Percentiles rank a stretch among this genome's conserved stretches.
These are phyloP conservation scores for Blastosporella zonata DNA, from an alignment of 1,284 basidiomycete species.

Conservation along the genomic window DNA sequence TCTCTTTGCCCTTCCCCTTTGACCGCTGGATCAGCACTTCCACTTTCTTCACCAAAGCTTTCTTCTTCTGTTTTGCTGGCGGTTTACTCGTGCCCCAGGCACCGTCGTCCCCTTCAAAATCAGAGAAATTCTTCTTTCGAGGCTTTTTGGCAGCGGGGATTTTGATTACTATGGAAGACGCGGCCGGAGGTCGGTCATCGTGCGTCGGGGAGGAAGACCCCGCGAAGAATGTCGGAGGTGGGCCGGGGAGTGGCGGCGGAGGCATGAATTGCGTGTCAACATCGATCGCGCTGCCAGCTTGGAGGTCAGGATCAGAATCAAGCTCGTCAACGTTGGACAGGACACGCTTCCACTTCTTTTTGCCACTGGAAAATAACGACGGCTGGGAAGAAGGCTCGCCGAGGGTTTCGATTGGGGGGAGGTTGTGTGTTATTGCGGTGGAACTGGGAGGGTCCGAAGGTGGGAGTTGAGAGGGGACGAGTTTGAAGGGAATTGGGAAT, in stretches of 20 bases:
- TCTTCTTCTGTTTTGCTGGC: constrained; percentile 21
- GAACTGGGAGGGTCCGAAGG: constrained; percentile 34
- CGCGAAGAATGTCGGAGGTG: constrained; percentile 36
- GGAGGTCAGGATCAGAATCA: constrained; percentile 17
- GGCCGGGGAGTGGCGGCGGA: constrained; percentile 17
- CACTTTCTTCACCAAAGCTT: constrained; percentile 15
- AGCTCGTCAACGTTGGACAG: constrained; percentile 20
- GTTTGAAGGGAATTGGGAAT: constrained; percentile 16
- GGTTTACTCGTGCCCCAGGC: constrained; percentile 14
- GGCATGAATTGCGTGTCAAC: constrained; percentile 20
- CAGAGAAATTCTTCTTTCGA: constrained; percentile 24
- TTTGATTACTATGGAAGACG: constrained; percentile 14
- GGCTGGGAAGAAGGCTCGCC: constrained; percentile 27
- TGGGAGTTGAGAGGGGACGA: constrained; percentile 29
- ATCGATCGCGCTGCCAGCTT: constrained; percentile 1
- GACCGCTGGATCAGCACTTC: constrained; percentile 25
- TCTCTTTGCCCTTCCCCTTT: constrained; percentile 22
- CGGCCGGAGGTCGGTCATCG: background rate
- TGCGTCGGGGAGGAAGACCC: constrained; percentile 29
- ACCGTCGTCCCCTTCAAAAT: constrained; percentile 14
- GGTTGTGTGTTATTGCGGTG: constrained; percentile 18
- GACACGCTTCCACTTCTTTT: constrained; percentile 10
- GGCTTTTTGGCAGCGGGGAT: constrained; percentile 21
- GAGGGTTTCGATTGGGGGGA: constrained; percentile 34
- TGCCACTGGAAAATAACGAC: constrained; percentile 22